These are phyloP conservation scores for Cyclanthera cordifolia DNA, from an alignment of 306 rosid genomes.

Conservation along the genomic window DNA sequence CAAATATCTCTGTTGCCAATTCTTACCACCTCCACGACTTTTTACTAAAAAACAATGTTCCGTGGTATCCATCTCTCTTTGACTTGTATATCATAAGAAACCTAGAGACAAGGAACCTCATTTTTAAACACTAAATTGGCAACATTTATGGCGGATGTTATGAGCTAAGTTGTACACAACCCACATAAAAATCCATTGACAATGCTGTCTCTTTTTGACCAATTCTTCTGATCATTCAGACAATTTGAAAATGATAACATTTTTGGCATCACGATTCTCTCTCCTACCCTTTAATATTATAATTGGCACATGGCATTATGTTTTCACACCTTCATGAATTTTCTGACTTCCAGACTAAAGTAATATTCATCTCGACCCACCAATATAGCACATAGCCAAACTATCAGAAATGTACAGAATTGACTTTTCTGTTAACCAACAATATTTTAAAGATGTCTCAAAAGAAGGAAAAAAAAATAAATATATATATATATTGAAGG, in stretches of 20 bases:
- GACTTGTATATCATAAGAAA: neutral
- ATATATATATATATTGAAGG: neutral
- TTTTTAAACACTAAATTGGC: conserved; percentile 6
- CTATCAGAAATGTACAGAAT: conserved; percentile 10
- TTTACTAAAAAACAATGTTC: neutral
- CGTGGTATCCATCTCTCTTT: neutral
- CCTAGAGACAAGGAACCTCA: neutral
- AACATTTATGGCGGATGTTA: conserved; percentile 10
- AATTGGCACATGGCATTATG: neutral
- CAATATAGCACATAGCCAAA: neutral
- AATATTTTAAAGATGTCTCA: neutral
- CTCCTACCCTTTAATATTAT: neutral
- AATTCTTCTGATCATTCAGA: neutral
- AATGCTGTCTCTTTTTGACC: conserved; percentile 7
- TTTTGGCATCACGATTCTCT: neutral
- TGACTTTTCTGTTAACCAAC: neutral
- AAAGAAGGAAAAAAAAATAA: neutral
- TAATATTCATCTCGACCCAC: neutral
- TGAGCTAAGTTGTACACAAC: neutral
- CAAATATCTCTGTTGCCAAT: neutral
- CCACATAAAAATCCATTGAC: conserved; percentile 4
- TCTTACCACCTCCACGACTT: neutral
- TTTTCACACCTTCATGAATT: neutral
- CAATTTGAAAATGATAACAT: neutral
- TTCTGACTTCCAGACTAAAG: neutral